Evolutionary conservation across 768 basidiomycete genomes (phyloP).

Genomic region (Trametes coccinea): DNA sequence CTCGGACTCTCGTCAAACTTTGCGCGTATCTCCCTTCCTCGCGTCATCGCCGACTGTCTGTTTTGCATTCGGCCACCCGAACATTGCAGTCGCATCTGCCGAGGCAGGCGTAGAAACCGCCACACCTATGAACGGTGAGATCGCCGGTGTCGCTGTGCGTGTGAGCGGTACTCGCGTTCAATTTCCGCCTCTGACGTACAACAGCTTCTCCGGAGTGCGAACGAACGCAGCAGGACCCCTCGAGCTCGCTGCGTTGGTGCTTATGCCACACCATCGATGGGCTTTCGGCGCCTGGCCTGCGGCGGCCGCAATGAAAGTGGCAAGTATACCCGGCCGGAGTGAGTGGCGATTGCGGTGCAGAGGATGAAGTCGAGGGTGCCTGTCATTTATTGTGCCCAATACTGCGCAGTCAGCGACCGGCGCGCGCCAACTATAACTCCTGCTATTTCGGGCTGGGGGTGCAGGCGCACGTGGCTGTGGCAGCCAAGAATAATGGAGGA

Average conservation of each 20-base stretch:
- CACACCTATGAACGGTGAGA: background rate
- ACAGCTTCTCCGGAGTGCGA: background rate
- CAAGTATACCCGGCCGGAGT: background rate
- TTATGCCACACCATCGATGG: no score
- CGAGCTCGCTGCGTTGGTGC: no score
- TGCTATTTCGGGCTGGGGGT: conserved; percentile 11
- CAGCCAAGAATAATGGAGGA: background rate
- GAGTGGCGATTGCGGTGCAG: no score
- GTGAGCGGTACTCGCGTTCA: background rate
- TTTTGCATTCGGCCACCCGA: background rate
- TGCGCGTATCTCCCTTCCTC: no score
- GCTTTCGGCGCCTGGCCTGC: no score
- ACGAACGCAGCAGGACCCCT: no score
- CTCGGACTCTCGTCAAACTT: no score
- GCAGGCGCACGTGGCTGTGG: conserved; percentile 12
- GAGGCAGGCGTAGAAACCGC: no score
- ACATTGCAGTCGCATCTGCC: no score
- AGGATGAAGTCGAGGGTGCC: background rate
- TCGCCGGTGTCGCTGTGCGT: background rate
- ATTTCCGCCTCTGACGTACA: background rate
- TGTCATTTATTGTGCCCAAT: background rate
- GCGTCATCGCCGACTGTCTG: background rate
- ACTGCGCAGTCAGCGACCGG: background rate
- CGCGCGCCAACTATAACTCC: conserved; percentile 14
- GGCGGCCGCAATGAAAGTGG: no score